Conservation (phyloP, 306 rosid genomes). For the Gynostemma pentaphyllum region DNA sequence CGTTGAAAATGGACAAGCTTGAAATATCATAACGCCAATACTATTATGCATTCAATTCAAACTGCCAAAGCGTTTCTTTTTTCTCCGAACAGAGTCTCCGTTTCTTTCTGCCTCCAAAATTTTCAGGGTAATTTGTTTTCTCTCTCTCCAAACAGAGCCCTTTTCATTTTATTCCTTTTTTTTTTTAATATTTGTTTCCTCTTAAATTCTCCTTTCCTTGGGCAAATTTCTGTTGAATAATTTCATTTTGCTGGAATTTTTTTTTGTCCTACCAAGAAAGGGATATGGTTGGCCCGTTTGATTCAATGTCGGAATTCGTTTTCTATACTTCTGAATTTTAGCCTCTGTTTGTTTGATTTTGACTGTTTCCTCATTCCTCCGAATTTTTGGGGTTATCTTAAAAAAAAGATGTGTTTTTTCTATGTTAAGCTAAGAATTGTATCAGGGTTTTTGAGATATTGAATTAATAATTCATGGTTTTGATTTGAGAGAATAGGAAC, state of each 20-base stretch:
- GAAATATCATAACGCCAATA: background rate
- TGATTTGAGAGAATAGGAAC: background rate
- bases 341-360: background rate
- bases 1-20: slow-evolving; percentile 7
- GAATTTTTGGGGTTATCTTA: background rate
- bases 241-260: background rate
- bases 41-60: slow-evolving; percentile 2
- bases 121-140: background rate
- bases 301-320: background rate
- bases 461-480: background rate
- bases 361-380: background rate
- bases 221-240: background rate
- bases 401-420: no score
- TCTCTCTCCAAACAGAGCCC: background rate
- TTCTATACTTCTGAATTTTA: background rate
- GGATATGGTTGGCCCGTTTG: background rate
- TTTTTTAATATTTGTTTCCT: background rate
- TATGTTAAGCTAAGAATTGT: no score
- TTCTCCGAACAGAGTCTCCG: background rate
- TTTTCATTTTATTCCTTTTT: background rate
- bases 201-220: no score
- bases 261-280: background rate
- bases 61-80: slow-evolving; percentile 2
- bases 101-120: background rate
- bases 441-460: background rate